Evolutionary conservation across 257 asterid genomes (phyloP).

Genomic region (Gardenia jasminoides): DNA sequence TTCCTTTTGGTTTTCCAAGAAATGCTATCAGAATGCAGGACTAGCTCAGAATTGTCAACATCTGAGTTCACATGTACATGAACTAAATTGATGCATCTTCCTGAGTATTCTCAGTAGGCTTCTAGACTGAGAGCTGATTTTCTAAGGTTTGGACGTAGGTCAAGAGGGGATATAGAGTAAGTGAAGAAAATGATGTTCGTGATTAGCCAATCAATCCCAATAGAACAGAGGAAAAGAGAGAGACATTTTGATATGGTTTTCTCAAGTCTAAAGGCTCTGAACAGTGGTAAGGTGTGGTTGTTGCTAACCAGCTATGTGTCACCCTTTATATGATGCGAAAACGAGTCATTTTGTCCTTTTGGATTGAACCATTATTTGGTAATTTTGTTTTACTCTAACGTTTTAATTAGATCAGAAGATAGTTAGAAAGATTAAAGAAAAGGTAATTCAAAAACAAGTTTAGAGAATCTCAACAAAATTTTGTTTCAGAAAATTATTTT

Average conservation of each 20-base stretch:
- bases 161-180: slow-evolving; percentile 11
- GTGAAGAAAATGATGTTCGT: slow-evolving; percentile 27
- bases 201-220: slow-evolving; percentile 35
- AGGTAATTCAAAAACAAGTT: too few species aligned
- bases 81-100: background rate
- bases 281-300: slow-evolving; percentile 18
- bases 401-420: too few species aligned
- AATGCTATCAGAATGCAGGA: background rate
- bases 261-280: slow-evolving; percentile 11
- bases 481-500: too few species aligned
- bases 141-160: slow-evolving; percentile 9
- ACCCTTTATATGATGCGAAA: slow-evolving; percentile 28
- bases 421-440: too few species aligned
- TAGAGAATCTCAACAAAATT: too few species aligned
- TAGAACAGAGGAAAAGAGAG: slow-evolving; percentile 14
- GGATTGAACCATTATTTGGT: too few species aligned
- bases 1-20: slow-evolving; percentile 1
- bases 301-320: slow-evolving; percentile 35
- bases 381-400: too few species aligned
- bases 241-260: slow-evolving; percentile 12
- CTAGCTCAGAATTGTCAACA: background rate
- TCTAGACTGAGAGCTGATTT: slow-evolving; percentile 8
- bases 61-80: background rate
- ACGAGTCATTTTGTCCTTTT: slow-evolving; percentile 16
- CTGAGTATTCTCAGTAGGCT: background rate